Conservation (phyloP, 1,284 basidiomycete genomes). For the Rhizopogon hawkerae region DNA sequence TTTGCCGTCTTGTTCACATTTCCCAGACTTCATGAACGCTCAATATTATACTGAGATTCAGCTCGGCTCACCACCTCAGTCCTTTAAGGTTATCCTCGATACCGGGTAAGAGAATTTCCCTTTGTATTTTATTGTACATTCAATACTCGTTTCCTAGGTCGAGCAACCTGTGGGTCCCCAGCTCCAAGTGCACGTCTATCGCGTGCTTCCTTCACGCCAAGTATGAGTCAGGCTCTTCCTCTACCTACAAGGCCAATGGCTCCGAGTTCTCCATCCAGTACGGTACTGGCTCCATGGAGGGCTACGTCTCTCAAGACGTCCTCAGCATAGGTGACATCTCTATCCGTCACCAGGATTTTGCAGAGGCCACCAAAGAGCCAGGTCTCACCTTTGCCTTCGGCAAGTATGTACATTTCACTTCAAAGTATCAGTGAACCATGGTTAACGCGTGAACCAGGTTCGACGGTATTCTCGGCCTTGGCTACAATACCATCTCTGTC, state of each 20-base stretch:
- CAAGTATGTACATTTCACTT: slow-evolving; percentile 49
- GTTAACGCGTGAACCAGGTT: slow-evolving; percentile 45
- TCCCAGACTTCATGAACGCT: slow-evolving; percentile 89
- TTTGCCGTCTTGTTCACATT: slow-evolving; percentile 2
- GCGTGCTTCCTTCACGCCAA: slow-evolving; percentile 97
- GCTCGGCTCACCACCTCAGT: slow-evolving; percentile 76
- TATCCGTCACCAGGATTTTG: slow-evolving; percentile 82
- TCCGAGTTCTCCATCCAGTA: slow-evolving; percentile 90
- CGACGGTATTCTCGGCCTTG: slow-evolving; percentile 95
- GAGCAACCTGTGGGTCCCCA: slow-evolving; percentile 93
- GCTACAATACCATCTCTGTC: slow-evolving; percentile 93
- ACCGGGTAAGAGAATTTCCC: slow-evolving; percentile 47
- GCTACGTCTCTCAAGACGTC: slow-evolving; percentile 85
- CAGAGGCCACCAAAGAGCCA: slow-evolving; percentile 94
- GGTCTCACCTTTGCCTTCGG: slow-evolving; percentile 97
- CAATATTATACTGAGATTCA: slow-evolving; percentile 92
- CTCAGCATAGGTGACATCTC: slow-evolving; percentile 80
- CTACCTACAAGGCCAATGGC: slow-evolving; percentile 89
- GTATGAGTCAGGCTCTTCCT: slow-evolving; percentile 82
- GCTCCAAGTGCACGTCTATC: slow-evolving; percentile 83
- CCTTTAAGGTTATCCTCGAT: slow-evolving; percentile 83
- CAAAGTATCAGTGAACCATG: not conserved
- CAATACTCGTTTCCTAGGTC: slow-evolving; percentile 41
- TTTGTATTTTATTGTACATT: not conserved
- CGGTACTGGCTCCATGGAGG: slow-evolving; percentile 95